Evolutionary conservation across 768 basidiomycete genomes (phyloP), one percentile per base, ranked within the genome.

Genomic region (Auriscalpium vulgare): DNA sequence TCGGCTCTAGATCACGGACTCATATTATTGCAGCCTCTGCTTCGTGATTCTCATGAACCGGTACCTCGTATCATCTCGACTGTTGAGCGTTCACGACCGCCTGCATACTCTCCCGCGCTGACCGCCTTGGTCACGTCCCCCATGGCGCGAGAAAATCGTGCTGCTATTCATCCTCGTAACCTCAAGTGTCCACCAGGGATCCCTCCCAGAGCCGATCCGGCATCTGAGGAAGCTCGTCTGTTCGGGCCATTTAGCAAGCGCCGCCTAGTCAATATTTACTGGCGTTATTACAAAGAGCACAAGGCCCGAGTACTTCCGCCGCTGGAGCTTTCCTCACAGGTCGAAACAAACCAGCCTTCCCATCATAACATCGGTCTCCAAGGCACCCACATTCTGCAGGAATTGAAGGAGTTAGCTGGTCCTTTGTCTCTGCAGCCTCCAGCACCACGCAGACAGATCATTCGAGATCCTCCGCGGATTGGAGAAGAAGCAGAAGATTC

Each of bases 231-330:
- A 53, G 82, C 83, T 1, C 66, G 66, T 34, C 61, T 85, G 4
- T 70, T 87, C 37, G 88, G 88, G 2, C 79, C 76, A 10, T 72
- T 90, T 45, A 87, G 86, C 73, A 87, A 81, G 65, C 81, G 89
- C 37, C 79, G 88, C 46, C 80, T 89, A 66, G 75, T 82, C 50
- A 92, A 93, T 68, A 75, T 83, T 47, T 81, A 82, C 19, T 81
- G 85, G 82, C 79, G 82, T 19, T 87, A 76, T 63, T 89, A 83
- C 68, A 70, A 66, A 14, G 61, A 59, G 10, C 79, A 88, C 64
- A 73, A 73, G 59, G 77, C 73, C 62, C 85, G 82, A 60, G 69
- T 84, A 21, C 64, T 70, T 3, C 82, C 84, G 23, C 88, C 90
- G 8, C 66, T 90, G n/a, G 73, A 83, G 59, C 63, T 80, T 14